Evolutionary conservation across 2,329 filamentous ascomycete genomes (phyloP).

Genomic region (Anthostomella pinea): DNA sequence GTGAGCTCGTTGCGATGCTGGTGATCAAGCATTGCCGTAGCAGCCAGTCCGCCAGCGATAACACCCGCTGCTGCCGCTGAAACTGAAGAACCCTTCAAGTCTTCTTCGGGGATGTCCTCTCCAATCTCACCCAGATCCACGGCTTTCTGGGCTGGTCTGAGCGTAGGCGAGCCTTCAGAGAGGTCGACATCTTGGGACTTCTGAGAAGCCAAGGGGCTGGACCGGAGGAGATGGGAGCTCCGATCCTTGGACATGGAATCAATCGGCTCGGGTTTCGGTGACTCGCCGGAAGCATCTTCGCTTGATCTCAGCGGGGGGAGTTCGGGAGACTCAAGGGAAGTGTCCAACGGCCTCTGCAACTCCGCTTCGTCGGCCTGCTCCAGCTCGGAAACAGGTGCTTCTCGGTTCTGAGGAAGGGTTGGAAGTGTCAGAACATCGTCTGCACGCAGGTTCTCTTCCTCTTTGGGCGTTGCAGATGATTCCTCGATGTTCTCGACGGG

Average conservation of each 20-base stretch:
- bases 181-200: conserved; percentile 14
- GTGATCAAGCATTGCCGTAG: conserved; percentile 5
- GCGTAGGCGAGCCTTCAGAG: conserved; percentile 13
- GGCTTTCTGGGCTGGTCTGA: conserved; percentile 7
- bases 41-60: too few relatives aligned
- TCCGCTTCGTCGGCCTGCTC: neutral
- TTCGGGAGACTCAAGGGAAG: conserved; percentile 8
- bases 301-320: conserved; percentile 8
- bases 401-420: neutral
- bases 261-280: conserved; percentile 34
- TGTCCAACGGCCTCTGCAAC: conserved; percentile 1
- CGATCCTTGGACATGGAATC: conserved; percentile 42
- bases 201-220: conserved; percentile 35
- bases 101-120: neutral
- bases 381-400: neutral
- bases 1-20: conserved; percentile 1
- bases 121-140: conserved; percentile 2
- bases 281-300: conserved; percentile 17
- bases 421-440: neutral
- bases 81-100: too few relatives aligned
- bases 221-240: conserved; percentile 41
- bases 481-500: neutral
- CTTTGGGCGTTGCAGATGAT: neutral
- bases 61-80: too few relatives aligned
- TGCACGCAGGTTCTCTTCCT: conserved; percentile 1